phyloP scores from a whole-genome alignment of 805 yeast genomes.

The Saturnispora mendoncae region DNA sequence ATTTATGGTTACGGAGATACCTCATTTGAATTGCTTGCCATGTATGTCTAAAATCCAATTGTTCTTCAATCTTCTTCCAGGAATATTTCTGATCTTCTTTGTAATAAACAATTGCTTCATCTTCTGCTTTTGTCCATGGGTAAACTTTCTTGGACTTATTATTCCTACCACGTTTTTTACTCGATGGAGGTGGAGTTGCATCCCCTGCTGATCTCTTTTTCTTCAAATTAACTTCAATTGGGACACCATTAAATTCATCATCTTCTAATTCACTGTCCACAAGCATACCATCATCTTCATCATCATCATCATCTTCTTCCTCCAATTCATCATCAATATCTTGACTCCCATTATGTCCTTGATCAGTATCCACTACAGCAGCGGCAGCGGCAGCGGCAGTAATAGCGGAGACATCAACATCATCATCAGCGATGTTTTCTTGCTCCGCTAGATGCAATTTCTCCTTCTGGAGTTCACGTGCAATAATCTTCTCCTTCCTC shows the following conservation, averaged over 20 bases:
- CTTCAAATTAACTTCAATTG: constrained; percentile 5
- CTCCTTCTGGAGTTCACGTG: constrained; percentile 4
- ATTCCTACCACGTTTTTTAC: too few relatives aligned
- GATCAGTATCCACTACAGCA: not conserved
- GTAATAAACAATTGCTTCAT: constrained; percentile 29
- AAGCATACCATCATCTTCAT: constrained; percentile 5
- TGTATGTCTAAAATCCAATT: constrained; percentile 28
- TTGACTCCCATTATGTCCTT: not conserved
- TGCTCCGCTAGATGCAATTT: not conserved
- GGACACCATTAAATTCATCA: constrained; percentile 7
- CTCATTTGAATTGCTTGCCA: constrained; percentile 44
- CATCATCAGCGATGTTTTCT: constrained; percentile 4
- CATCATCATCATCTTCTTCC: constrained; percentile 4
- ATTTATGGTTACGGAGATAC: constrained; percentile 33
- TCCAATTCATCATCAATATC: constrained; percentile 5
- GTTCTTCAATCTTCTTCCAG: constrained; percentile 32
- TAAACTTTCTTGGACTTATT: constrained; percentile 8
- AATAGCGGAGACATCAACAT: not conserved
- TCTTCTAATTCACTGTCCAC: not conserved
- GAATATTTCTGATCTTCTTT: constrained; percentile 31
- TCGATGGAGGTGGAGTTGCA: too few relatives aligned
- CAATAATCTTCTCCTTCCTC: constrained; percentile 6
- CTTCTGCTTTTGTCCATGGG: constrained; percentile 31
- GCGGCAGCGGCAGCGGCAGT: constrained; percentile 6
- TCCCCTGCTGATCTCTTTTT: not conserved